Percentiles rank a stretch among this genome's conserved stretches.
Evolutionary conservation across 1,284 basidiomycete species (phyloP).

Genomic region (Heterobasidion parviporum): DNA sequence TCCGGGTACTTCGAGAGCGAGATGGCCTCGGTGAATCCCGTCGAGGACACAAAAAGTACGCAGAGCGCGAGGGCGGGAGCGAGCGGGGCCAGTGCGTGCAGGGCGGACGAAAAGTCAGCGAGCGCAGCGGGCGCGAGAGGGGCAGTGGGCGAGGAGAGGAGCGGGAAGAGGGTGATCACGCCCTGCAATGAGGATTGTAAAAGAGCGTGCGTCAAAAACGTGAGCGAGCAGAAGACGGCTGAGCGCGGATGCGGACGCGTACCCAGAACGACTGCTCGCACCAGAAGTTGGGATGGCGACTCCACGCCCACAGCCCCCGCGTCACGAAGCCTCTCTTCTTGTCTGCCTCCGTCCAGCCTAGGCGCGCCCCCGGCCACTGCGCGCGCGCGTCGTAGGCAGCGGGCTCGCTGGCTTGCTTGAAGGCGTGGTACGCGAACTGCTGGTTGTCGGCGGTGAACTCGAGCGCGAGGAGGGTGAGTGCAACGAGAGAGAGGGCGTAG

Average conservation of each 20-base stretch:
- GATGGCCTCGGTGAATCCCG: conserved; percentile 76
- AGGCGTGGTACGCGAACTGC: conserved; percentile 79
- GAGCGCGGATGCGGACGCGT: conserved; percentile 16
- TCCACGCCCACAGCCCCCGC: conserved; percentile 78
- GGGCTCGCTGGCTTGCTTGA: conserved; percentile 53
- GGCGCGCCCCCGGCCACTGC: conserved; percentile 59
- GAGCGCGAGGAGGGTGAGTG: conserved; percentile 49
- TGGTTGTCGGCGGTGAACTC: conserved; percentile 89
- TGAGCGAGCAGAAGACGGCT: neutral
- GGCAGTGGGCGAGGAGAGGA: conserved; percentile 30
- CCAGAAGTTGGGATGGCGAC: conserved; percentile 86
- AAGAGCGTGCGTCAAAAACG: neutral
- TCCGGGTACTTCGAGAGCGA: conserved; percentile 69
- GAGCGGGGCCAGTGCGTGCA: conserved; percentile 29
- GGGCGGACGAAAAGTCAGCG: conserved; percentile 19
- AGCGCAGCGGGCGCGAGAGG: conserved; percentile 19
- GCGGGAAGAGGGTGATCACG: conserved; percentile 60
- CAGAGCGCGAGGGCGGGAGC: conserved; percentile 52
- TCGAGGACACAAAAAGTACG: conserved; percentile 66
- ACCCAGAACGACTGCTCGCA: conserved; percentile 91
- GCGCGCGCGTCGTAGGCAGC: conserved; percentile 20
- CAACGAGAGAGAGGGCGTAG: conserved; percentile 50
- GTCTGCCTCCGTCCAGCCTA: conserved; percentile 60
- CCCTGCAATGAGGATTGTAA: conserved; percentile 29
- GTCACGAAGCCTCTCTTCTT: conserved; percentile 80